Conservation (phyloP, 2,329 filamentous ascomycete species). For the Aspergillus floridensis region DNA sequence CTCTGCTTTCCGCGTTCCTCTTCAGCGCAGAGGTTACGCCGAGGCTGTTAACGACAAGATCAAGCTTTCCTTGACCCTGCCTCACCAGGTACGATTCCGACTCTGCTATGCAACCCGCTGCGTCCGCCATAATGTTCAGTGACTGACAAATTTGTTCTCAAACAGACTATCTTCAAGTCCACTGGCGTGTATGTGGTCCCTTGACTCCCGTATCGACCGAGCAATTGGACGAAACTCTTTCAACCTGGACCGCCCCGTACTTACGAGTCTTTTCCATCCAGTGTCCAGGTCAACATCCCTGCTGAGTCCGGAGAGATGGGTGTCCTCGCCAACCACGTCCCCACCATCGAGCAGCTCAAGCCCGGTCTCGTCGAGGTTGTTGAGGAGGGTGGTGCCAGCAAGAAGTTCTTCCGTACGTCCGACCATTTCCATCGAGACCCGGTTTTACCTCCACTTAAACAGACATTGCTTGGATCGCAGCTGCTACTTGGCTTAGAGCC, state of each 20-base stretch:
- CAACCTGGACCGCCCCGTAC: slow-evolving; percentile 22
- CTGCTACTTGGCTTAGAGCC: background rate
- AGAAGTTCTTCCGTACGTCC: slow-evolving; percentile 94
- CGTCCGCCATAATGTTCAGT: slow-evolving; percentile 2
- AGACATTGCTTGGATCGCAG: background rate
- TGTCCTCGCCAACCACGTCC: slow-evolving; percentile 98
- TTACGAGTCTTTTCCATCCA: slow-evolving; percentile 65
- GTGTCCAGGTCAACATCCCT: slow-evolving; percentile 96
- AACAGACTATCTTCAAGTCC: slow-evolving; percentile 67
- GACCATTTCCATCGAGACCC: slow-evolving; percentile 13
- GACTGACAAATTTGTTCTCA: slow-evolving; percentile 24
- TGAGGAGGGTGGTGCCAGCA: slow-evolving; percentile 82
- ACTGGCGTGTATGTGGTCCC: slow-evolving; percentile 62
- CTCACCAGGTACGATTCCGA: slow-evolving; percentile 81
- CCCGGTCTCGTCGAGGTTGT: slow-evolving; percentile 92
- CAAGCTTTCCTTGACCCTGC: slow-evolving; percentile 95
- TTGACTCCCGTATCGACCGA: slow-evolving; percentile 1
- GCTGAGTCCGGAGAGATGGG: slow-evolving; percentile 99
- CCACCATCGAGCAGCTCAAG: slow-evolving; percentile 98
- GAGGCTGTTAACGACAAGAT: slow-evolving; percentile 89
- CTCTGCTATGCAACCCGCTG: slow-evolving; percentile 12
- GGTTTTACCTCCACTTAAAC: background rate
- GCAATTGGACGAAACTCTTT: slow-evolving; percentile 14
- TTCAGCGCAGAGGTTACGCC: slow-evolving; percentile 88
- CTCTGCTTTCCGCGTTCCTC: slow-evolving; percentile 68